Conservation (phyloP, 495 filamentous ascomycete genomes). For the Rhypophila decipiens region DNA sequence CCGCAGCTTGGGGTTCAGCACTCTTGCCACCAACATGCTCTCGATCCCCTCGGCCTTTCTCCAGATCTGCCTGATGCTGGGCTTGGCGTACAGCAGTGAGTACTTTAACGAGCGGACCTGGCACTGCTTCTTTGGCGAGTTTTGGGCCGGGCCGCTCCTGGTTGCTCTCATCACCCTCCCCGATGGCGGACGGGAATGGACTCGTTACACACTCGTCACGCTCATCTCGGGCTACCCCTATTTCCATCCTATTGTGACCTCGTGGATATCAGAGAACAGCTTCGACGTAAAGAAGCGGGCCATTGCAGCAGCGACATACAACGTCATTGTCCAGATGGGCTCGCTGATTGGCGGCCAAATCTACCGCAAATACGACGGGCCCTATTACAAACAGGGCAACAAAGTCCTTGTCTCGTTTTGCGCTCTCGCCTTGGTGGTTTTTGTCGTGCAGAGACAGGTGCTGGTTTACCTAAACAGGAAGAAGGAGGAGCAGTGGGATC, state of each 20-base stretch:
- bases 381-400: slow-evolving; percentile 56
- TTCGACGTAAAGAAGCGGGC: slow-evolving; percentile 50
- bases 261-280: slow-evolving; percentile 41
- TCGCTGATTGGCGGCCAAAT: slow-evolving; percentile 56
- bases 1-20: slow-evolving; percentile 35
- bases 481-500: slow-evolving; percentile 38
- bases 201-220: slow-evolving; percentile 33
- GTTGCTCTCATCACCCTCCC: slow-evolving; percentile 33
- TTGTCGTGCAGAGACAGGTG: slow-evolving; percentile 46
- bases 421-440: slow-evolving; percentile 43
- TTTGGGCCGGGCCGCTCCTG: slow-evolving; percentile 42
- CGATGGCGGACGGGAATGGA: slow-evolving; percentile 32
- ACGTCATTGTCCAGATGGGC: slow-evolving; percentile 59
- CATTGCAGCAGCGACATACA: slow-evolving; percentile 52
- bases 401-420: slow-evolving; percentile 50
- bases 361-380: slow-evolving; percentile 52
- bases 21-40: slow-evolving; percentile 42
- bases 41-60: slow-evolving; percentile 37
- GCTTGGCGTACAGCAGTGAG: slow-evolving; percentile 35
- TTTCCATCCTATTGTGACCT: slow-evolving; percentile 38
- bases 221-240: slow-evolving; percentile 34
- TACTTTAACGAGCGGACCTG: slow-evolving; percentile 40
- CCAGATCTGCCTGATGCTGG: slow-evolving; percentile 39
- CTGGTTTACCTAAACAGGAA: slow-evolving; percentile 48
- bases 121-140: slow-evolving; percentile 36